Evolutionary conservation across 345 rosid species (phyloP), one percentile per base, ranked within the genome.

Genomic region (Hevea brasiliensis): DNA sequence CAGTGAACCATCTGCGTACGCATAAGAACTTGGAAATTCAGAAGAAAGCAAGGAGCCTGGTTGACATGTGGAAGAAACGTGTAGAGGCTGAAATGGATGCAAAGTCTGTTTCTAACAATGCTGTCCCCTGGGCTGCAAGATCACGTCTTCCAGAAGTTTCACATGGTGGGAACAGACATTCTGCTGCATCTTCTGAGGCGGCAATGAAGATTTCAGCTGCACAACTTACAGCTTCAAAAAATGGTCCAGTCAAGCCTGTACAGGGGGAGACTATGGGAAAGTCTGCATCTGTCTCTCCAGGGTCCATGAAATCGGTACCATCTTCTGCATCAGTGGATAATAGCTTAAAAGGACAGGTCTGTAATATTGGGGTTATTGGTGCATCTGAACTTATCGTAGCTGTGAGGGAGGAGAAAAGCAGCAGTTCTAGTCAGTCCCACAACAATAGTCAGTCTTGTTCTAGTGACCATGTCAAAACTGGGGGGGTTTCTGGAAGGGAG

Each of bases 71-170:
- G 97, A 94, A 94, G 86, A 94, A 87, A 74, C 89, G 96, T 21
- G 98, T 94, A 27, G 98, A 94, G 79, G 94, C 90, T 76, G 98
- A 94, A 77, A 90, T 92, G 97, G 95, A 94, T 85, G 87, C 89
- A 0, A 92, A 87, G 78, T 74, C 91, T 68, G 89, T 88, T 26
- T 81, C 90, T 15, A 89, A 80, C 61, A 97, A 84, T 78, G 86
- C 78, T 77, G 89, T 74, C 26, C 61, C 89, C 7, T 88, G 97
- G 92, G 79, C 92, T 68, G 84, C 88, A n/a, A 88, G 89, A 64
- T 62, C 89, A 61, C 89, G 89, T 55, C 80, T 84, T 76, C 70
- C 96, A 26, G 93, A 90, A 74, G 86, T 57, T 69, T 72, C 87
- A 35, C 94, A 90, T 70, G 77, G 79, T 76, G 85, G 85, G 61